These are phyloP conservation scores for Nannochloris sp. DNA, from an alignment of 139 green algal genomes.

Conservation along the genomic window DNA sequence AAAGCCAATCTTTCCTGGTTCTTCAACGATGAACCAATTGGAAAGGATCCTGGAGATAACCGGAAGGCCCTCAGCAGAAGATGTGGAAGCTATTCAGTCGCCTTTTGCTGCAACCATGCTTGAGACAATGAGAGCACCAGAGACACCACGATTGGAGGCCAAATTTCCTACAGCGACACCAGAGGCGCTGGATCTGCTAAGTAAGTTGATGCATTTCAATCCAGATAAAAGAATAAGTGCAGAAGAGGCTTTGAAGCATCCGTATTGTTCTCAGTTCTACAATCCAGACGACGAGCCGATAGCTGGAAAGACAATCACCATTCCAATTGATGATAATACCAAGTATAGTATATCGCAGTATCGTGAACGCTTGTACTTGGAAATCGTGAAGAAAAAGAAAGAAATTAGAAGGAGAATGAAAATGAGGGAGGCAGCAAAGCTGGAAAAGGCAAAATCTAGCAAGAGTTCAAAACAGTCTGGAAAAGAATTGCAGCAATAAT, in stretches of 20 bases:
- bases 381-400: constrained; percentile 83
- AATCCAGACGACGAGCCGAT: constrained; percentile 73
- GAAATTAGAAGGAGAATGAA: constrained; percentile 54
- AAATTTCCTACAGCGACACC: constrained; percentile 68
- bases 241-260: constrained; percentile 82
- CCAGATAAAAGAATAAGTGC: constrained; percentile 77
- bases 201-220: constrained; percentile 67
- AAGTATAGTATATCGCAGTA: constrained; percentile 61
- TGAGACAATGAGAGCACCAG: constrained; percentile 57
- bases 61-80: constrained; percentile 43
- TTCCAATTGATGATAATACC: constrained; percentile 92
- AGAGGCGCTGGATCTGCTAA: constrained; percentile 79
- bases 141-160: constrained; percentile 43
- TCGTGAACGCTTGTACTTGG: constrained; percentile 75
- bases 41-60: constrained; percentile 81
- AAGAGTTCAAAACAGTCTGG: neutral
- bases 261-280: constrained; percentile 94
- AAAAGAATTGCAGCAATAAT: neutral
- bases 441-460: constrained; percentile 1
- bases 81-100: constrained; percentile 78
- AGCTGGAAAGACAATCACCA: constrained; percentile 57
- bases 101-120: constrained; percentile 90
- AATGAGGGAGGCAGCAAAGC: constrained; percentile 36
- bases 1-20: constrained; percentile 88
- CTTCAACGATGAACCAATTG: constrained; percentile 92